Base-by-base conservation (phyloP, 2,329 filamentous ascomycete genomes). In the Fusarium continuum region DNA sequence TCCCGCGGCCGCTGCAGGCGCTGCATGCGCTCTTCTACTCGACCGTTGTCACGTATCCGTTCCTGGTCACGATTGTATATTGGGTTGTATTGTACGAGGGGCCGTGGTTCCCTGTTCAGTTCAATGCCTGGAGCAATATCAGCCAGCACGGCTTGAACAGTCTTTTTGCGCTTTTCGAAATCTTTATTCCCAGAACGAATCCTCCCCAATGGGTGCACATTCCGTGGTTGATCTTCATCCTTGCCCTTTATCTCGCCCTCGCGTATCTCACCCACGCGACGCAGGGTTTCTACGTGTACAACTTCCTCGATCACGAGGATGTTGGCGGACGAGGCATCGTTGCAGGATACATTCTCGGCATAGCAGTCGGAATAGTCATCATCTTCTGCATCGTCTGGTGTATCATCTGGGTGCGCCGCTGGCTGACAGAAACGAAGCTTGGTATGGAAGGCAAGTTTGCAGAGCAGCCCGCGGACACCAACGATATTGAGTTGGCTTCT, bases 61-160 rank as follows among this genome's bases (percentile, higher is more conserved):
- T 91, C 72, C 78, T 92, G 62, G 89, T 92, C 19, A 88, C 88
- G 16, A 80, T 88, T 62, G 86, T 92, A 39, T 92, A 86, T 79
- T 92, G 90, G 90, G 83, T 68, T 7, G 72, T 88, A 6, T 76
- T 92, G 11, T 89, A 84, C 71, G 38, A 61, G 7, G 76, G 77
- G 0, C 69, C 75, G 2, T 89, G 85, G 81, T 88, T 83, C 72
- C 56, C 77, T 1, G 71, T 69, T 6, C 60, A 66, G n/a, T 90
- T 86, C 67, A 69, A 75, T 6, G 82, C 81, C 11, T 92, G 88
- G 87, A 81, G 77, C 68, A 90, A 91, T 73, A 79, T 91, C 66
- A 91, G 88, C 34, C 83, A 91, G 75, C 92, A 96, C 76, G 88
- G 80, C 17, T 77, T 96, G 48, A 96, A 96, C 79, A 83, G 85